These are phyloP conservation scores for Aureobasidium uvarum DNA, from an alignment of 2,329 filamentous ascomycete genomes.

Conservation along the genomic window DNA sequence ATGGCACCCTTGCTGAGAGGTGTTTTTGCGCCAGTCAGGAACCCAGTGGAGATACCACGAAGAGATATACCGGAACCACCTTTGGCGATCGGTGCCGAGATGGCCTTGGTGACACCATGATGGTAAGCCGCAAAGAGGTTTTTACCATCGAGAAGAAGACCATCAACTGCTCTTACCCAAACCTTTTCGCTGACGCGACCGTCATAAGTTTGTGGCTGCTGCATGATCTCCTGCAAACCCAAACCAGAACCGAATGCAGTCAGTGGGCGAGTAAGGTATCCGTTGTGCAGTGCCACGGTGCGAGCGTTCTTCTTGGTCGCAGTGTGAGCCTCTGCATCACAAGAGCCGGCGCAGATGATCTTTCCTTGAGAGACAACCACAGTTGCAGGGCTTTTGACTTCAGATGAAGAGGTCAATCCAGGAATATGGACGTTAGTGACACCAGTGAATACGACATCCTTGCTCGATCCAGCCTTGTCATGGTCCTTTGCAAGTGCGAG, in stretches of 20 bases:
- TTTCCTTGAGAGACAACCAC: conserved; percentile 55
- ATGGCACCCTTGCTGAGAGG: conserved; percentile 38
- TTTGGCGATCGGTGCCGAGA: conserved; percentile 39
- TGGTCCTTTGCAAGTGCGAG: conserved; percentile 44
- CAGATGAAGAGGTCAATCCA: conserved; percentile 32
- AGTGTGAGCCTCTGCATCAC: conserved; percentile 46
- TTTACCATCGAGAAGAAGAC: conserved; percentile 44
- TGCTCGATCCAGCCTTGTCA: conserved; percentile 35
- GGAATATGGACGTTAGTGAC: conserved; percentile 54
- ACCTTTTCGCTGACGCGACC: conserved; percentile 51
- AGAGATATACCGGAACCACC: conserved; percentile 33
- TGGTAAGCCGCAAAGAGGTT: conserved; percentile 40
- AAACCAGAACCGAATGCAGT: conserved; percentile 61
- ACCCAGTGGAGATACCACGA: conserved; percentile 42
- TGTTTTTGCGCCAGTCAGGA: conserved; percentile 40
- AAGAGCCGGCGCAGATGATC: conserved; percentile 58
- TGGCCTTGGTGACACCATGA: conserved; percentile 43
- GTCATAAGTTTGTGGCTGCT: conserved; percentile 51
- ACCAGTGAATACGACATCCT: conserved; percentile 57
- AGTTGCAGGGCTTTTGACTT: conserved; percentile 35
- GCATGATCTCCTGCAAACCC: conserved; percentile 63
- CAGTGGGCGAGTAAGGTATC: conserved; percentile 60
- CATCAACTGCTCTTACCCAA: conserved; percentile 58
- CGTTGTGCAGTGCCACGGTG: conserved; percentile 55
- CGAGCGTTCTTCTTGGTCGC: conserved; percentile 40